Evolutionary conservation across 345 rosid species (phyloP), one percentile per base, ranked within the genome.

Genomic region (Conringia planisiliqua): DNA sequence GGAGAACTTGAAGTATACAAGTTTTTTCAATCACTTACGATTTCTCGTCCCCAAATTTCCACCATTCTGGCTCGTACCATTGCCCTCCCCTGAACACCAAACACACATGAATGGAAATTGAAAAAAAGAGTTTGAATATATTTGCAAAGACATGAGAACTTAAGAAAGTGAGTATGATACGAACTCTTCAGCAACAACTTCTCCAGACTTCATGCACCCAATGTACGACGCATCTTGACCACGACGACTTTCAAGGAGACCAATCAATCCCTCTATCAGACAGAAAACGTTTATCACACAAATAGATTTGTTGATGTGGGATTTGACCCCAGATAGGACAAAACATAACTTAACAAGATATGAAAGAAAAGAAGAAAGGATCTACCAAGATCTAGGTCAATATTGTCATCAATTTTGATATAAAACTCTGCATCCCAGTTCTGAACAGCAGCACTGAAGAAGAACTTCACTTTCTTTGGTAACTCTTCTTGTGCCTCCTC

Each of bases 201-300:
- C 92, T 66, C 99, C 98, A 11, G 99, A 92, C 87, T 95, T 95
- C 99, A 90, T 95, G 82, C 99, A 92, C 62, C 98, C 99, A 59
- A 92, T 76, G 77, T 95, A 95, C 62, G 91, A 87, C 74, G 82
- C 77, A 79, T 86, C 90, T 80, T 90, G 93, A 70, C 82, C 88
- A 73, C 83, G 92, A 1, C 87, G 95, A 14, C 22, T 83, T 74
- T 88, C 84, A 51, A 95, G 91, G 64, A 92, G 82, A 58, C 85
- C 86, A 30, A 95, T 84, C 78, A 95, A 75, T n/a, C 85, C 92
- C 82, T 92, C 99, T 95, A 86, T 48, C 29, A 78, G 11, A 55
- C 22, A 18, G 24, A 64, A 63, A 63, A 80, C 71, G 35, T 59
- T 71, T 36, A 27, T 72, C 60, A 68, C 20, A 54, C 7, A 42